Evolutionary conservation across 768 basidiomycete genomes (phyloP), one percentile per base, ranked within the genome.

Genomic region (Kwoniella europaea): DNA sequence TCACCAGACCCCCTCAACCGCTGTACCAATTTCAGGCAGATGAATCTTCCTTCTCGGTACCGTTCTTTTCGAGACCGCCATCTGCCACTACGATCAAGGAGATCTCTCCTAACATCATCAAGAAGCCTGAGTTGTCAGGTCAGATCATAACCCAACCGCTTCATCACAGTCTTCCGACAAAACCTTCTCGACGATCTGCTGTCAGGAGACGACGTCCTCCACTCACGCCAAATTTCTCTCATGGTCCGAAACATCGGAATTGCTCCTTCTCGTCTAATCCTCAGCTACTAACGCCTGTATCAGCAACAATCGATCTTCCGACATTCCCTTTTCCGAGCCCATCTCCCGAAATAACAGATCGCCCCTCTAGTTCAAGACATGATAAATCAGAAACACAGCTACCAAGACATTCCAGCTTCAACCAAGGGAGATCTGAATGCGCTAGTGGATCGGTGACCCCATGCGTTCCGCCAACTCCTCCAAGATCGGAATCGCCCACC

Each of bases 401-500:
- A 35, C 35, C 35, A 35, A 35, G 35, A 35, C 7, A 35, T 35
- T 35, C 35, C 35, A 18, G 46, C 46, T 18, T 50, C 46, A 22
- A 22, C 7, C 15, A 16, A 57, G 55, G 20, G 9, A n/a, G 7
- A 35, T 10, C n/a, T 16, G 58, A 60, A 27, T n/a, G 10, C 20
- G 16, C 20, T 3, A 27, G 13, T 7, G 3, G 1, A n/a, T 35
- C n/a, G 12, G 27, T 13, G 29, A 15, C 58, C 18, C 12, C 18
- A n/a, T 16, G 9, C 2, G 15, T 15, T 35, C 61, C 20, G 18
- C 43, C 61, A 6, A 62, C 61, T 10, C 61, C 61, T 13, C 42
- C 61, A 44, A 35, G 35, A 62, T 62, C 61, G n/a, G 61, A 43
- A 6, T 62, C 61, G 15, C 61, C 61, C 13, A 7, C 16, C 1